Percentiles rank a stretch among this genome's conserved stretches.
phyloP scores from a whole-genome alignment of 257 asterid species.

The Gentiana dahurica region DNA sequence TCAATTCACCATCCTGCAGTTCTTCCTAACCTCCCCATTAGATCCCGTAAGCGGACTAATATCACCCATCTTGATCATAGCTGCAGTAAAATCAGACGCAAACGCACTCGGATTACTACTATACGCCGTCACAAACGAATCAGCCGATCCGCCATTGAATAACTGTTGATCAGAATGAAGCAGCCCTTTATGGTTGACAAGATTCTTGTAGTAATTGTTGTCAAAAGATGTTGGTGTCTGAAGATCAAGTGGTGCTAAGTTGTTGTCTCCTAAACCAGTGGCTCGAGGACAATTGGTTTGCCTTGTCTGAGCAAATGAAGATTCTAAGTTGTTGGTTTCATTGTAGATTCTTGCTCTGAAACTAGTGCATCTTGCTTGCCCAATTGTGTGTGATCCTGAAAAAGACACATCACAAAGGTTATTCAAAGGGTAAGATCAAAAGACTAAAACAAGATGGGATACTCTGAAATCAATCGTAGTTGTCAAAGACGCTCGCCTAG shows the following conservation, averaged over 20 bases:
- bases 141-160: conserved; percentile 56
- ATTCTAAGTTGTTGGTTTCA: conserved; percentile 52
- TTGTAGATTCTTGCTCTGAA: conserved; percentile 76
- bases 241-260: conserved; percentile 66
- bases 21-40: conserved; percentile 62
- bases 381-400: conserved; percentile 81
- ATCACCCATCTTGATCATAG: conserved; percentile 83
- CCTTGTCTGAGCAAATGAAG: conserved; percentile 39
- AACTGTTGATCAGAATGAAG: conserved; percentile 89
- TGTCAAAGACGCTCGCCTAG: too few relatives aligned
- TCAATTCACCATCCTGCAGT: conserved; percentile 60
- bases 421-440: too few relatives aligned
- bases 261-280: conserved; percentile 67
- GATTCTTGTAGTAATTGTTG: conserved; percentile 54
- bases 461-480: too few relatives aligned
- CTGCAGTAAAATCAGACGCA: conserved; percentile 39
- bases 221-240: conserved; percentile 59
- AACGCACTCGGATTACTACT: conserved; percentile 26
- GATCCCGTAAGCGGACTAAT: conserved; percentile 72
- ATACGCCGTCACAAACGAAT: conserved; percentile 41
- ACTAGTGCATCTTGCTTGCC: conserved; percentile 75
- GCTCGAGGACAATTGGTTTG: conserved; percentile 48
- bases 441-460: too few relatives aligned
- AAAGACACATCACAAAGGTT: background rate
- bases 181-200: conserved; percentile 49